Conservation (phyloP, 495 filamentous ascomycete species). For the Astrothelium subdiscretum region DNA sequence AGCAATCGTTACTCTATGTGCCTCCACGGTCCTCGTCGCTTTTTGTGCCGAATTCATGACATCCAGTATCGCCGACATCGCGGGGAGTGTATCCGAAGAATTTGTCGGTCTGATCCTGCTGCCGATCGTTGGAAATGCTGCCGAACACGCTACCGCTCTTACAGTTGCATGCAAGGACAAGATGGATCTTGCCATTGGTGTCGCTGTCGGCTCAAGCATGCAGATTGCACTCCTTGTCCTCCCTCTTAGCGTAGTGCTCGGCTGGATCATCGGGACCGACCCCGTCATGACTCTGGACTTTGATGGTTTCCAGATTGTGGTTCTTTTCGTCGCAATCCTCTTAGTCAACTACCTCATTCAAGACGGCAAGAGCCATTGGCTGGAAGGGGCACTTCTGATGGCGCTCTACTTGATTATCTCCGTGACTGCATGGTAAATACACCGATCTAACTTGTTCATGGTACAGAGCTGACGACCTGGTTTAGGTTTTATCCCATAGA, state of each 20-base stretch:
- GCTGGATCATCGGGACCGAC: slow-evolving; percentile 19
- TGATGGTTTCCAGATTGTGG: slow-evolving; percentile 21
- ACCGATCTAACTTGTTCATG: neutral
- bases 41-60: slow-evolving; percentile 90
- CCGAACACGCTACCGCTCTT: slow-evolving; percentile 23
- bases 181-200: slow-evolving; percentile 25
- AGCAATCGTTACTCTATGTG: slow-evolving; percentile 56
- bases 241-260: slow-evolving; percentile 18
- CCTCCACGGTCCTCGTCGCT: slow-evolving; percentile 69
- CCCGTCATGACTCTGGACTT: slow-evolving; percentile 21
- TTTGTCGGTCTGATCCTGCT: slow-evolving; percentile 27
- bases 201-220: slow-evolving; percentile 22
- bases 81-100: slow-evolving; percentile 23
- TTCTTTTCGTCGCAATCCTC: slow-evolving; percentile 20
- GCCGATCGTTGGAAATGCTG: slow-evolving; percentile 24
- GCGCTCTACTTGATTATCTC: slow-evolving; percentile 31
- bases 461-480: neutral
- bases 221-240: slow-evolving; percentile 26
- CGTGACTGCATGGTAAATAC: slow-evolving; percentile 18
- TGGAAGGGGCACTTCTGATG: slow-evolving; percentile 29
- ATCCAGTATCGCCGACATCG: slow-evolving; percentile 60
- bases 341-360: slow-evolving; percentile 24
- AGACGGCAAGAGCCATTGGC: slow-evolving; percentile 26
- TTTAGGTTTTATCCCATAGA: slow-evolving; percentile 21
- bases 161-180: slow-evolving; percentile 25